Conservation (phyloP, 306 rosid genomes). For the Albizia julibrissin region DNA sequence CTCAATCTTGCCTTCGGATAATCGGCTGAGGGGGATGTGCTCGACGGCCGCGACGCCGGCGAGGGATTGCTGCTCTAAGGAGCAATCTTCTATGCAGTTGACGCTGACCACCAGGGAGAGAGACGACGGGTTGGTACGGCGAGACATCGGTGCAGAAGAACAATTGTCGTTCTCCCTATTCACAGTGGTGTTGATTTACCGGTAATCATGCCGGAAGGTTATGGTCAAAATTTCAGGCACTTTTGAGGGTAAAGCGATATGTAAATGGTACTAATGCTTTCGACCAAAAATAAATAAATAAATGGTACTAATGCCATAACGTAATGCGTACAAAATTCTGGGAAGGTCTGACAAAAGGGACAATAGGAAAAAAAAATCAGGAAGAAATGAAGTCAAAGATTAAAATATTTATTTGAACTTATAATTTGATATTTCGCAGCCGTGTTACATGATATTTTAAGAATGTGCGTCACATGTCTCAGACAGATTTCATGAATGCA, state of each 20-base stretch:
- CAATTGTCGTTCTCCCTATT: constrained; percentile 10
- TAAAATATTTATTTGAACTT: no score
- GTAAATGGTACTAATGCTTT: no score
- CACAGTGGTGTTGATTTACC: background rate
- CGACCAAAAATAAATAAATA: no score
- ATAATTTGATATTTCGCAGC: background rate
- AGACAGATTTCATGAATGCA: background rate
- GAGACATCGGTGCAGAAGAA: constrained; percentile 75
- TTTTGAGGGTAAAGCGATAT: background rate
- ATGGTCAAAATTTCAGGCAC: background rate
- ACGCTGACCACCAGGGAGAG: constrained; percentile 82
- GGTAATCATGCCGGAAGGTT: background rate
- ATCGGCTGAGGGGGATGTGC: constrained; percentile 84
- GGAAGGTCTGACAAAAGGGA: background rate
- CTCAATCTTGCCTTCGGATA: constrained; percentile 89
- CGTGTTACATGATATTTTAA: no score
- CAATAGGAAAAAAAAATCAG: background rate
- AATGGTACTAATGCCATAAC: no score
- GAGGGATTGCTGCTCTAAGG: constrained; percentile 76
- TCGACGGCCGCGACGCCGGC: constrained; percentile 80
- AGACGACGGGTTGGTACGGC: constrained; percentile 58
- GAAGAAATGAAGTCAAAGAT: background rate
- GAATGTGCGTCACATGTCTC: background rate
- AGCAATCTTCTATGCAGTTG: constrained; percentile 90
- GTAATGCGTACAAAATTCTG: background rate